A percentile compares a stretch with the other conserved stretches of the same genome.
These are phyloP conservation scores for Colletotrichum simmondsii DNA, from an alignment of 2,329 filamentous ascomycete genomes.

Conservation along the genomic window DNA sequence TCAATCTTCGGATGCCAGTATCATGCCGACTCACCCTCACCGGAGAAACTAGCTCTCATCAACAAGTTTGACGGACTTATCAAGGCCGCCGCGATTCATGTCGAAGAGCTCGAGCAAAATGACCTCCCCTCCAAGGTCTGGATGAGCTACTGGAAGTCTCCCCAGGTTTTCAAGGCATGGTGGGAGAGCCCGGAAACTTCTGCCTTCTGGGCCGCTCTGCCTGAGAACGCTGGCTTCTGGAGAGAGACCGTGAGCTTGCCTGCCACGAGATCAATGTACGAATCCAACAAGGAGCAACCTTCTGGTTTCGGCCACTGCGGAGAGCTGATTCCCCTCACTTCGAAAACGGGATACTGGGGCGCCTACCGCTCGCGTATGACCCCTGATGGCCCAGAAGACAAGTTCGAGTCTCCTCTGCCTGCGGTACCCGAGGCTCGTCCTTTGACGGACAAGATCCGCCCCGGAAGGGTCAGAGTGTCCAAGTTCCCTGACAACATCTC, in stretches of 20 bases:
- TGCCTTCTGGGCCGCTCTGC: slow-evolving; percentile 18
- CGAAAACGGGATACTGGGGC: slow-evolving; percentile 31
- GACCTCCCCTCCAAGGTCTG: slow-evolving; percentile 30
- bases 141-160: slow-evolving; percentile 32
- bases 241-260: slow-evolving; percentile 29
- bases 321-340: slow-evolving; percentile 24
- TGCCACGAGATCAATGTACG: slow-evolving; percentile 24
- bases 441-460: slow-evolving; percentile 11
- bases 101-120: slow-evolving; percentile 31
- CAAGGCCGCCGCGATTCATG: slow-evolving; percentile 25
- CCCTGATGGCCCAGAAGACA: slow-evolving; percentile 20
- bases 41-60: slow-evolving; percentile 24
- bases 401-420: slow-evolving; percentile 19
- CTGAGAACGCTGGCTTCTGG: slow-evolving; percentile 24
- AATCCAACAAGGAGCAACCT: slow-evolving; percentile 19
- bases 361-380: slow-evolving; percentile 31
- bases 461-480: slow-evolving; percentile 24
- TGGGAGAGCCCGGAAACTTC: slow-evolving; percentile 24
- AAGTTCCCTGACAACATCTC: slow-evolving; percentile 30
- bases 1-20: slow-evolving; percentile 29
- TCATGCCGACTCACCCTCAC: slow-evolving; percentile 25
- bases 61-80: slow-evolving; percentile 21
- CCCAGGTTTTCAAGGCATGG: slow-evolving; percentile 27
- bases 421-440: slow-evolving; percentile 12
- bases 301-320: slow-evolving; percentile 31